phyloP scores from a whole-genome alignment of 148 eudicot species.

The Dysphania ambrosioides region DNA sequence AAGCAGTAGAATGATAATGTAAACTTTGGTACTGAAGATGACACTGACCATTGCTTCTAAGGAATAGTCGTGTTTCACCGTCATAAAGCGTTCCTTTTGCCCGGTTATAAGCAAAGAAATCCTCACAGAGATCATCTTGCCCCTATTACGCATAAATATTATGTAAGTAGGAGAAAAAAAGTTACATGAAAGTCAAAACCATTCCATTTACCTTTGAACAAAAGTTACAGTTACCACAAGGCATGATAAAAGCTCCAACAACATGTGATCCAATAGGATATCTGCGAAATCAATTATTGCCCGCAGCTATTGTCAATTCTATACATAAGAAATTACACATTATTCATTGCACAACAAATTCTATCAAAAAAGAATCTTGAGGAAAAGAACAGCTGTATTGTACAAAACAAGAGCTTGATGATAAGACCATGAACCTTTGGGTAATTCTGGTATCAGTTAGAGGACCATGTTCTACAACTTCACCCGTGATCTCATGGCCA shows the following conservation, averaged over 20 bases:
- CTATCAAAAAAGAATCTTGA: constrained; percentile 8
- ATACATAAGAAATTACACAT: constrained; percentile 5
- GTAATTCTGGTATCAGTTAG: constrained; percentile 60
- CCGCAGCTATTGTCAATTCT: constrained; percentile 24
- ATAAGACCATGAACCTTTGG: constrained; percentile 49
- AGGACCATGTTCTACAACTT: constrained; percentile 93
- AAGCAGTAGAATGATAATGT: background rate
- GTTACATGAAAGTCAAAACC: constrained; percentile 3
- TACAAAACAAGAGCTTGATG: background rate
- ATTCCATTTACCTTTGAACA: constrained; percentile 63
- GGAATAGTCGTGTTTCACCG: constrained; percentile 93
- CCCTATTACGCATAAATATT: constrained; percentile 50
- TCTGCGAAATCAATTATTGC: constrained; percentile 41
- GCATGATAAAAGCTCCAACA: constrained; percentile 98
- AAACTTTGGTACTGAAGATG: constrained; percentile 10
- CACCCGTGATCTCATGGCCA: constrained; percentile 99
- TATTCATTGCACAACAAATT: constrained; percentile 15
- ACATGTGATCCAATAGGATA: constrained; percentile 87
- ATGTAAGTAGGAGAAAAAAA: constrained; percentile 5
- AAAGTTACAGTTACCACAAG: constrained; percentile 90
- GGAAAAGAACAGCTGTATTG: background rate
- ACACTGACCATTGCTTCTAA: constrained; percentile 65
- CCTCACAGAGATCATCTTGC: constrained; percentile 92
- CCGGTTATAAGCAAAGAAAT: constrained; percentile 92
- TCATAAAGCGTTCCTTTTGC: constrained; percentile 99